Evolutionary conservation across 495 filamentous ascomycete genomes (phyloP).

Genomic region (Rusavskia elegans): DNA sequence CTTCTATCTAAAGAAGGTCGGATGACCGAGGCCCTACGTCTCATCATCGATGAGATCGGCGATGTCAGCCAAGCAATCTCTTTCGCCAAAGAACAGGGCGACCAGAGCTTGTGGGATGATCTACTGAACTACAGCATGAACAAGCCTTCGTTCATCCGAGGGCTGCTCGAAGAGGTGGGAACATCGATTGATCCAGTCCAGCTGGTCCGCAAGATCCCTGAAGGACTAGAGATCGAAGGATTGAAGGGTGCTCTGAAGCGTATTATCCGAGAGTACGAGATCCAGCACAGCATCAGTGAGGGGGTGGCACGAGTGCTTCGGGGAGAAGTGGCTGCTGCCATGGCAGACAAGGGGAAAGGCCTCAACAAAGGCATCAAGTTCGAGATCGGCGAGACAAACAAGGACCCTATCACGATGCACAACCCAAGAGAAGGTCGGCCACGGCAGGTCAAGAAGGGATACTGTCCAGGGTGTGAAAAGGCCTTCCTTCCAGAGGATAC

Average conservation of each 20-base stretch:
- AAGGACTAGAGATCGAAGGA: conserved; percentile 80
- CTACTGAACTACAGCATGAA: conserved; percentile 92
- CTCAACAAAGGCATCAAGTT: conserved; percentile 79
- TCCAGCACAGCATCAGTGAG: conserved; percentile 77
- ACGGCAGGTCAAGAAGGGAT: conserved; percentile 26
- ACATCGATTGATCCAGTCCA: conserved; percentile 82
- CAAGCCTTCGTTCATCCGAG: conserved; percentile 85
- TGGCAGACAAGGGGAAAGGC: conserved; percentile 59
- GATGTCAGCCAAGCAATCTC: conserved; percentile 85
- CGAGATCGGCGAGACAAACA: conserved; percentile 33
- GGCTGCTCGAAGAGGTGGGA: conserved; percentile 81
- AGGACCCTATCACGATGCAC: conserved; percentile 18
- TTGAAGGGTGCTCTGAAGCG: conserved; percentile 67
- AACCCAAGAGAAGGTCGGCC: conserved; percentile 1
- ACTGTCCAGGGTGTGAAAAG: conserved; percentile 48
- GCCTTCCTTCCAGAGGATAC: conserved; percentile 43
- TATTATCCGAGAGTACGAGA: conserved; percentile 83
- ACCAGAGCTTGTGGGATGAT: conserved; percentile 86
- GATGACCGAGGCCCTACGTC: conserved; percentile 71
- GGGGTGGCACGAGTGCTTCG: conserved; percentile 77
- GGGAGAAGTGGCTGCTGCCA: conserved; percentile 70
- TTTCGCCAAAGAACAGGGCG: conserved; percentile 84
- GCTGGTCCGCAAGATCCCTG: conserved; percentile 78
- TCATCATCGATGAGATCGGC: conserved; percentile 76
- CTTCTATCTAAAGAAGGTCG: conserved; percentile 88